Base-by-base conservation (phyloP, 2,329 filamentous ascomycete genomes). In the Pseudogymnoascus sp. region DNA sequence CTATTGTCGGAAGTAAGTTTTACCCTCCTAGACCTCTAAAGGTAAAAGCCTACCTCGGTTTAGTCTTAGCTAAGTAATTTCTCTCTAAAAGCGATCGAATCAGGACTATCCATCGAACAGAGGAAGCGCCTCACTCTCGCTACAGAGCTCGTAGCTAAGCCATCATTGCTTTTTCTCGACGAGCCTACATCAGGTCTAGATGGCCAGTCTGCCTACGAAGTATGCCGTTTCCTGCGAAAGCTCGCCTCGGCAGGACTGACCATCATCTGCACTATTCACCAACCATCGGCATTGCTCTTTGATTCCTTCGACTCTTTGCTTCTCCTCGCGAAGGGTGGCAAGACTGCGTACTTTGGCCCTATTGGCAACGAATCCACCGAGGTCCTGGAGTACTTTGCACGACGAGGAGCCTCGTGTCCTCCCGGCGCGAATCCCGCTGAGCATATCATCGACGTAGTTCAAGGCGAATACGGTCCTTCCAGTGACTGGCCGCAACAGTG, bases 281-380 rank as follows among this genome's bases (percentile, higher is more conserved):
- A 84, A 66, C 82, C 82, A 0, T 79, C 76, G 5, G 80, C 81
- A 0, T 76, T 81, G 42, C 72, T 84, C 2, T 84, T 84, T 69
- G 76, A 80, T 63, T 73, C 78, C 44, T 83, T 88, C 62, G 86
- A 88, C 65, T 80, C 81, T 1, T 75, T 88, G 1, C 75, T 88
- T 0, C 86, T 89, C 73, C 78, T 89, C 2, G 84, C 85, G 10
- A 80, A 78, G 63, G 86, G 86, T 40, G 86, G 86, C 1, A 84
- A 80, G 70, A 88, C 85, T 0, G 85, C 89, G 0, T 90, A 90
- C 70, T 89, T 89, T 72, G 87, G 86, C 6, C 79, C 87, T 1
- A 84, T 89, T 38, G 87, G 87, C 0, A 70, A 81, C 0, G 80
- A 85, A 66, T 86, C 85, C 0, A 75, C 75, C 2, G 83, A 76